Evolutionary conservation across 306 rosid genomes (phyloP), one percentile per base, ranked within the genome.

Genomic region (Sesbania bispinosa): DNA sequence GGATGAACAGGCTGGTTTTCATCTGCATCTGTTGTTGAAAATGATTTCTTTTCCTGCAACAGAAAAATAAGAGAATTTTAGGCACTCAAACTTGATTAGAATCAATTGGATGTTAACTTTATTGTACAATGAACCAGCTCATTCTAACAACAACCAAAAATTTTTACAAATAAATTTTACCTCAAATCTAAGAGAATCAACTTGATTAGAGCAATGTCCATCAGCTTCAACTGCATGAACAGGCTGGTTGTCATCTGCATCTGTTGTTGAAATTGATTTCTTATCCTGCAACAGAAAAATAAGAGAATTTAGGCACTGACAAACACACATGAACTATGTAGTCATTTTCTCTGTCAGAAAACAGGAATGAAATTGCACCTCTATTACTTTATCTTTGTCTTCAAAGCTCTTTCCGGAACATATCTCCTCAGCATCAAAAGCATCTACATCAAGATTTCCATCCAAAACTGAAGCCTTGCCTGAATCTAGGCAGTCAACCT

Each of bases 141-240:
- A 35, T 3, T 9, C 46, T 41, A 60, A 43, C n/a, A 16, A 72
- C 38, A 39, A 76, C 39, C 4, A 79, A 29, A 27, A 48, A 46
- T 7, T 35, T 43, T 0, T 50, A 47, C 18, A 43, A 36, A 60
- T 6, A 57, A 66, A 18, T 38, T 77, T 79, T 67, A 87, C 98
- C 97, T 93, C 98, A 83, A 93, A 90, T 43, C 98, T 85, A 62
- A 93, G 79, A 81, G 82, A 79, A 76, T 75, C 84, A 71, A 73
- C 80, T 39, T 80, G 75, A 58, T 66, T 62, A 52, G 83, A 63
- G 66, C 50, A 59, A 48, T 83, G 39, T 73, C 67, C 76, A 55
- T 83, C 52, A 32, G 76, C 72, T 82, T 83, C 86, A 66, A 66
- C 70, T 15, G 38, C 68, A 60, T 76, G 82, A 75, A 30, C 58